Conservation (phyloP, 306 rosid genomes). For the Vigna angularis region DNA sequence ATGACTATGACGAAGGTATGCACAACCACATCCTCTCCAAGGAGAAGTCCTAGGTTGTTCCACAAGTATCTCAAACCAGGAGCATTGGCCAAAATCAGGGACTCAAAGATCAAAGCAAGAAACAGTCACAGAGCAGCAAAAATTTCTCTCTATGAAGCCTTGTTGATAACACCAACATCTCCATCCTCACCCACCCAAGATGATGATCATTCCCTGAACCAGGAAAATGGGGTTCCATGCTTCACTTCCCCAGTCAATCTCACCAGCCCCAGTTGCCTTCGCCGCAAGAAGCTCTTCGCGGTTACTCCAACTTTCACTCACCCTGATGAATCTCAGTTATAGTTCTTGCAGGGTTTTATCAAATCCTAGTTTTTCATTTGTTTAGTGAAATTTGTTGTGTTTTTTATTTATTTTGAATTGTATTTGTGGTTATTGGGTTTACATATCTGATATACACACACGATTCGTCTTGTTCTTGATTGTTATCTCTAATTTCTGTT, state of each 20-base stretch:
- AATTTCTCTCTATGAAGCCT: neutral
- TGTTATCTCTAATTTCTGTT: neutral
- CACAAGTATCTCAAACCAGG: slow-evolving; percentile 45
- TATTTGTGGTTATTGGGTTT: neutral
- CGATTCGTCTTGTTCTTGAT: neutral
- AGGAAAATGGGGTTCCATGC: slow-evolving; percentile 39
- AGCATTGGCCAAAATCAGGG: slow-evolving; percentile 26
- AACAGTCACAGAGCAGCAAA: no score
- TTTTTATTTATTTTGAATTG: neutral
- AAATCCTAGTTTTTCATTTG: neutral
- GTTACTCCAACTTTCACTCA: slow-evolving; percentile 44
- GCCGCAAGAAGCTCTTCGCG: slow-evolving; percentile 47
- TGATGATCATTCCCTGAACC: neutral
- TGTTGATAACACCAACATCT: neutral
- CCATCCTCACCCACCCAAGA: neutral
- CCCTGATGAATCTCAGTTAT: neutral
- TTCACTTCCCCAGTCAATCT: slow-evolving; percentile 11
- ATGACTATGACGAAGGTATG: neutral
- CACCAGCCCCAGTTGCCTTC: slow-evolving; percentile 43
- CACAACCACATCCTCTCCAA: neutral
- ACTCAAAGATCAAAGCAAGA: neutral
- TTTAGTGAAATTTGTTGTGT: neutral
- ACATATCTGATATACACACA: neutral
- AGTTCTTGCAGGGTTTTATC: neutral
- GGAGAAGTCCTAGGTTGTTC: slow-evolving; percentile 14